Conservation (phyloP, 345 rosid species). For the Camelina sativa region DNA sequence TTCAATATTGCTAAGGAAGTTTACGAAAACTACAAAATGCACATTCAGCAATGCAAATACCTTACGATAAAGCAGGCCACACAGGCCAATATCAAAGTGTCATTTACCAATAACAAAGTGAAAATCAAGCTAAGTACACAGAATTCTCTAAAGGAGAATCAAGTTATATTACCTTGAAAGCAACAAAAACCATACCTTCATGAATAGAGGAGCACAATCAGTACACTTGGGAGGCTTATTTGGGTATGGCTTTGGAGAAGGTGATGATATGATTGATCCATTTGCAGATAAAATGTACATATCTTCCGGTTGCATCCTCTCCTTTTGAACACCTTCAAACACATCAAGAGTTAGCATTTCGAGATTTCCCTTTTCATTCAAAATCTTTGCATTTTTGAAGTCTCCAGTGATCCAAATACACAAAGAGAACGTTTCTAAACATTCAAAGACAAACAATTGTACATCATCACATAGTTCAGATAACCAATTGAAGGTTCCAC, state of each 20-base stretch:
- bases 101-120: neutral
- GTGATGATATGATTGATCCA: constrained; percentile 65
- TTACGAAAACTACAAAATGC: neutral
- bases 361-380: neutral
- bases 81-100: neutral
- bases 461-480: neutral
- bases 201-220: constrained; percentile 86
- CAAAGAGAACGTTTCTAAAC: neutral
- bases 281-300: constrained; percentile 79
- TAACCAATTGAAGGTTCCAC: neutral
- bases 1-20: neutral
- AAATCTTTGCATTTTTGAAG: neutral
- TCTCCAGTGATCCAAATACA: neutral
- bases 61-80: neutral
- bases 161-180: neutral
- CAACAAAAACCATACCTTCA: constrained; percentile 59
- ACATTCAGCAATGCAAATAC: neutral
- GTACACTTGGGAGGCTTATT: constrained; percentile 91
- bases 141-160: neutral
- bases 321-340: constrained; percentile 91
- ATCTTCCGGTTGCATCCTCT: constrained; percentile 94
- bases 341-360: neutral
- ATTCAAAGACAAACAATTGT: neutral
- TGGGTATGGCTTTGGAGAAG: constrained; percentile 85
- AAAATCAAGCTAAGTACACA: neutral